phyloP scores from a whole-genome alignment of 2,329 filamentous ascomycete species.

The Epicoccum nigrum region DNA sequence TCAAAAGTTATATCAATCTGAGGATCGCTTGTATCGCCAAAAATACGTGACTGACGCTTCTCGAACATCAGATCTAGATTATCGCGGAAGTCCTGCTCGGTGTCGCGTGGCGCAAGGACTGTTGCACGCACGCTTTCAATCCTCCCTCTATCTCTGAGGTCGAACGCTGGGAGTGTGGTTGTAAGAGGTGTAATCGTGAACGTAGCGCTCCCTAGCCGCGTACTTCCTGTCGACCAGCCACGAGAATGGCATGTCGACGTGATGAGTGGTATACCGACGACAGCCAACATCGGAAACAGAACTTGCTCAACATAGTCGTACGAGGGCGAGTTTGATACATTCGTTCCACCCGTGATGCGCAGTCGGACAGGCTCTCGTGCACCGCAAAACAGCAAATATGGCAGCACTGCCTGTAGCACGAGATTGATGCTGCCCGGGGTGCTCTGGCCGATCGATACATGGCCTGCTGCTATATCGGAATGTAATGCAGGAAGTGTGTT shows the following conservation, averaged over 20 bases:
- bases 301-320: conserved; percentile 64
- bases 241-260: conserved; percentile 52
- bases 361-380: conserved; percentile 39
- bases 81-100: conserved; percentile 37
- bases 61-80: conserved; percentile 35
- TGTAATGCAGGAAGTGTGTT: background rate
- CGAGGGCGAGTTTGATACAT: conserved; percentile 61
- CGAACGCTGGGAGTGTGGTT: conserved; percentile 44
- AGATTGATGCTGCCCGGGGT: conserved; percentile 61
- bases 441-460: conserved; percentile 45
- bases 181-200: conserved; percentile 55
- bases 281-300: conserved; percentile 59
- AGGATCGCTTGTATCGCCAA: conserved; percentile 17
- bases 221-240: conserved; percentile 60
- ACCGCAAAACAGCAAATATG: conserved; percentile 58
- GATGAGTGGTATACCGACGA: conserved; percentile 58
- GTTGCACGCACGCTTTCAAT: conserved; percentile 43
- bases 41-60: conserved; percentile 22
- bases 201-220: conserved; percentile 56
- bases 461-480: conserved; percentile 10
- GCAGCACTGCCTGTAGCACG: conserved; percentile 65
- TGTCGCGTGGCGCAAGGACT: conserved; percentile 46
- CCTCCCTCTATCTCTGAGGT: conserved; percentile 35
- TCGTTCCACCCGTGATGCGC: conserved; percentile 63
- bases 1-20: conserved; percentile 45